Percentiles rank a stretch among this genome's conserved stretches.
phyloP scores from a whole-genome alignment of 495 filamentous ascomycete species.

The Durotheca rogersii region DNA sequence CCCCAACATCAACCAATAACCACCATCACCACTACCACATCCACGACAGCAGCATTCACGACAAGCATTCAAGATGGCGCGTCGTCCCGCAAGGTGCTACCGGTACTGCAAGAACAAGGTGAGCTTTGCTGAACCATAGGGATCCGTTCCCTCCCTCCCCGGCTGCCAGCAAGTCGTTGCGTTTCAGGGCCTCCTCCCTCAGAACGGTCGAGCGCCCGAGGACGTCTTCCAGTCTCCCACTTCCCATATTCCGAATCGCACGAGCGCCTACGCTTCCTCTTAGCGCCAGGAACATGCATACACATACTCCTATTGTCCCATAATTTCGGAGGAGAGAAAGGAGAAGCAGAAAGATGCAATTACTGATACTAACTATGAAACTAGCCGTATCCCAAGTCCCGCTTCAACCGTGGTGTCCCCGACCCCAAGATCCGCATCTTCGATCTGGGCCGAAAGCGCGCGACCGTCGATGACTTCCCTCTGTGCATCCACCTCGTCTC shows the following conservation, averaged over 20 bases:
- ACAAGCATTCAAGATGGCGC: constrained; percentile 87
- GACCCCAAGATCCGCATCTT: constrained; percentile 99
- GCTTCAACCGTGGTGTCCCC: constrained; percentile 99
- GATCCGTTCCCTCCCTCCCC: constrained; percentile 6
- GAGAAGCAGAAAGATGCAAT: no score
- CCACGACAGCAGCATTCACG: constrained; percentile 51
- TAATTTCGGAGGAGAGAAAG: no score
- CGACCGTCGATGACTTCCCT: constrained; percentile 97
- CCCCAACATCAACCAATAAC: constrained; percentile 43
- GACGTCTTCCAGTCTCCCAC: no score
- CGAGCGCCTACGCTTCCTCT: background rate
- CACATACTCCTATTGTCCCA: no score
- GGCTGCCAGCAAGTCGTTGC: no score
- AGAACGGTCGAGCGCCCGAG: no score
- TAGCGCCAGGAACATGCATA: no score
- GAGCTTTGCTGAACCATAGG: constrained; percentile 38
- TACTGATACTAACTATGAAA: constrained; percentile 42
- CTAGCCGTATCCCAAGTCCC: constrained; percentile 98
- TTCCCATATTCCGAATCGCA: constrained; percentile 3
- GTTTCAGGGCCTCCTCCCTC: no score
- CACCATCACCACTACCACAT: constrained; percentile 34
- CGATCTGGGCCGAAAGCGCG: constrained; percentile 98
- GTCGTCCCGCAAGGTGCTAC: constrained; percentile 98
- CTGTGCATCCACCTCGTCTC: constrained; percentile 97
- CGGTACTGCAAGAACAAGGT: constrained; percentile 99